phyloP scores from a whole-genome alignment of 148 eudicot genomes.

The Heliamphora exappendiculata region DNA sequence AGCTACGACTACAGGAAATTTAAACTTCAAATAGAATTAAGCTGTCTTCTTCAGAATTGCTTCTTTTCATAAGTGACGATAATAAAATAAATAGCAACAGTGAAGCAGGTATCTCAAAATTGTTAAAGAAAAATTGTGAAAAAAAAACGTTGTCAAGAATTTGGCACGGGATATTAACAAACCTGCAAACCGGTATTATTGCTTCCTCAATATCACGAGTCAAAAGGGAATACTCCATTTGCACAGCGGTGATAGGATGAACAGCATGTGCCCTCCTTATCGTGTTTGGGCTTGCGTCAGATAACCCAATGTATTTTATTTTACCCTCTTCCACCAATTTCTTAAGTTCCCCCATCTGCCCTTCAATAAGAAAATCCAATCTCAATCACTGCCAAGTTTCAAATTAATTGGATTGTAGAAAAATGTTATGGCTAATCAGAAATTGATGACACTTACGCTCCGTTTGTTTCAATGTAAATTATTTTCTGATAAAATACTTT shows the following conservation, averaged over 20 bases:
- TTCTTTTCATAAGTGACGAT: no score
- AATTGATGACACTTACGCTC: no score
- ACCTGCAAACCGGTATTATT: conserved; percentile 72
- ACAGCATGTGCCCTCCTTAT: conserved; percentile 74
- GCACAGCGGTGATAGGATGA: conserved; percentile 59
- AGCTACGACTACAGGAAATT: neutral
- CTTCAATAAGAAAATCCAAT: neutral
- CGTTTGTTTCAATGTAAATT: no score
- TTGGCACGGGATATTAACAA: no score
- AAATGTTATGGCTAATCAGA: no score
- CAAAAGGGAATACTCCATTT: conserved; percentile 76
- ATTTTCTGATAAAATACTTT: no score
- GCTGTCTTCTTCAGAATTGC: neutral
- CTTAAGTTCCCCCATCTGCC: conserved; percentile 61
- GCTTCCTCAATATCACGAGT: conserved; percentile 67
- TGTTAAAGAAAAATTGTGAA: neutral
- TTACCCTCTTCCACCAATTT: conserved; percentile 74
- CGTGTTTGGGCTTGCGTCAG: conserved; percentile 63
- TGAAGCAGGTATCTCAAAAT: neutral
- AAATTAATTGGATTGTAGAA: no score
- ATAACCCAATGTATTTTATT: conserved; percentile 60
- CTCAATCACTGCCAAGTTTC: neutral
- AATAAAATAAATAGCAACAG: neutral
- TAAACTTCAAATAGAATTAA: neutral
- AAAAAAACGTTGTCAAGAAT: no score